Conservation (phyloP, 495 filamentous ascomycete species). For the Lasiosphaeria ovina region DNA sequence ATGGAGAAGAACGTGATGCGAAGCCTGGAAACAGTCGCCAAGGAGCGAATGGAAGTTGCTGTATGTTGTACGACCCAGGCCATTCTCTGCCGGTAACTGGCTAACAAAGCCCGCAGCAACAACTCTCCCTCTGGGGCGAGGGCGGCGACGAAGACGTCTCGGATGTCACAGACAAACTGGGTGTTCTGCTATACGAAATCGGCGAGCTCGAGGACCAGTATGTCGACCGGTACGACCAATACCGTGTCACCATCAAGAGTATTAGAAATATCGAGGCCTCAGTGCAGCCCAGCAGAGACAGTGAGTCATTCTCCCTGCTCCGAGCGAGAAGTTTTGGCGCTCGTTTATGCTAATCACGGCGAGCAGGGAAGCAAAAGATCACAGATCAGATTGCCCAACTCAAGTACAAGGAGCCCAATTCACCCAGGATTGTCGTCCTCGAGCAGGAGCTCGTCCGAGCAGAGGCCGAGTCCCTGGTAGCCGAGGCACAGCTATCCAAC, state of each 20-base stretch:
- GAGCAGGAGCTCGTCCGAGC: slow-evolving; percentile 98
- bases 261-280: slow-evolving; percentile 98
- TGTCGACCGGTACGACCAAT: slow-evolving; percentile 98
- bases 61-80: slow-evolving; percentile 53
- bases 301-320: slow-evolving; percentile 50
- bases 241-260: slow-evolving; percentile 98
- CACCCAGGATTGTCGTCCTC: slow-evolving; percentile 92
- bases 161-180: slow-evolving; percentile 97
- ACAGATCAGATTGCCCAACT: slow-evolving; percentile 98
- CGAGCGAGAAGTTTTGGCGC: no score
- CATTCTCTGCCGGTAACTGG: neutral
- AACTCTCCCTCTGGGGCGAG: slow-evolving; percentile 98
- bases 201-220: slow-evolving; percentile 97
- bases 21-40: slow-evolving; percentile 90
- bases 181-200: slow-evolving; percentile 96
- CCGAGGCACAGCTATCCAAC: slow-evolving; percentile 96
- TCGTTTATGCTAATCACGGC: slow-evolving; percentile 11
- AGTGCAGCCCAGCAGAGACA: slow-evolving; percentile 95
- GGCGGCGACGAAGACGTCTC: slow-evolving; percentile 96
- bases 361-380: slow-evolving; percentile 93
- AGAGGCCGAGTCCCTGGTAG: slow-evolving; percentile 95
- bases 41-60: slow-evolving; percentile 97
- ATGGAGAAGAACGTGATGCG: slow-evolving; percentile 99
- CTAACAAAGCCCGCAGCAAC: slow-evolving; percentile 60
- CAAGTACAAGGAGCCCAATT: slow-evolving; percentile 99